Base-by-base conservation (phyloP, 441 rosid genomes). In the Aquilaria agallochum region DNA sequence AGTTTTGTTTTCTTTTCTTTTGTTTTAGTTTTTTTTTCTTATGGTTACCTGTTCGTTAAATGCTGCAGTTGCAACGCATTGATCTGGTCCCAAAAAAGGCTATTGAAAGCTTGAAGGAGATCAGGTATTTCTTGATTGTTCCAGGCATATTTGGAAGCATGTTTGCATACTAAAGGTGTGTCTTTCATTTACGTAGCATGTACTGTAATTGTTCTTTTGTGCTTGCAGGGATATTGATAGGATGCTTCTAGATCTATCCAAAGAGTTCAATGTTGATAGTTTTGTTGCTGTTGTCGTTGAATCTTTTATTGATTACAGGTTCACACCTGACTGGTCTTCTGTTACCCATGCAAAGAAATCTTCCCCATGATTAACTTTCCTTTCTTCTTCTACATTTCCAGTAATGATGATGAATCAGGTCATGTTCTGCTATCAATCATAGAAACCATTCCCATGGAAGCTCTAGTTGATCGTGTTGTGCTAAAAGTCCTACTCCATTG, bases 221-320 rank as follows among this genome's bases (percentile, higher is more conserved):
- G 50, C 66, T 58, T 73, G 66, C 10, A 95, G 99, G 83, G 89
- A 83, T 74, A 68, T 88, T 56, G 72, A 83, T 50, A 86, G 73
- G 58, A 71, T 89, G 72, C 92, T 95, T 68, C 63, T 71, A 67
- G 90, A 75, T 62, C 71, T 95, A 59, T 87, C 95, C 20, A 71
- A 79, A 73, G 96, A 84, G 75, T 95, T 88, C 73, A 86, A 86
- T 63, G 80, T 87, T 33, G 92, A 90, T 72, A 88, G 72, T 62
- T 95, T 95, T 79, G 73, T 92, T 69, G 73, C 74, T 52, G 68
- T 84, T 66, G 71, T 95, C 68, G 50, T 95, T 77, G 85, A 73
- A 63, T 80, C 96, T 69, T 65, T 95, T 63, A 79, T 82, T 58
- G 85, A 83, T 62, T 68, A 72, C 80, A 84, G 99, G 98, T 96